These are phyloP conservation scores for Colletotrichum lentis DNA, from an alignment of 2,329 filamentous ascomycete species.

Conservation along the genomic window DNA sequence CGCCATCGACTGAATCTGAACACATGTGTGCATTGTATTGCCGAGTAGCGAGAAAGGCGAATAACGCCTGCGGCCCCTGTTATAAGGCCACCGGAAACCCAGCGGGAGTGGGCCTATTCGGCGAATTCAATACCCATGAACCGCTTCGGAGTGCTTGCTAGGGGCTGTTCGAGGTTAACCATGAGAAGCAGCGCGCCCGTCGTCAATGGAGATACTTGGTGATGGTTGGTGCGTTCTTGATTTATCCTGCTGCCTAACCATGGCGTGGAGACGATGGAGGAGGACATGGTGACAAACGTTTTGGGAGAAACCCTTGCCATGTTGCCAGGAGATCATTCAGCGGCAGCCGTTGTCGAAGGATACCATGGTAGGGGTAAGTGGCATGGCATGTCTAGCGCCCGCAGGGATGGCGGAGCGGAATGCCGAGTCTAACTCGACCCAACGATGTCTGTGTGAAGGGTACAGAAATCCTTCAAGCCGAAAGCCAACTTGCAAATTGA, in stretches of 20 bases:
- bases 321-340: conserved; percentile 23
- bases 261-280: conserved; percentile 19
- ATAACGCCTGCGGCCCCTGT: conserved; percentile 1
- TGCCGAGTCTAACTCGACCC: conserved; percentile 37
- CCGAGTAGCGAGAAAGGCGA: background rate
- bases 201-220: conserved; percentile 11
- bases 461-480: conserved; percentile 14
- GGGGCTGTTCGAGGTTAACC: background rate
- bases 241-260: conserved; percentile 36
- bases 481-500: background rate
- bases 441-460: conserved; percentile 12
- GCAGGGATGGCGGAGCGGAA: conserved; percentile 35
- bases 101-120: conserved; percentile 18
- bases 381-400: conserved; percentile 3
- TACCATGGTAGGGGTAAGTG: conserved; percentile 14
- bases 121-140: conserved; percentile 17
- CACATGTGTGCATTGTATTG: background rate
- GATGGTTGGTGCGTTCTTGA: conserved; percentile 8
- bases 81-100: conserved; percentile 6
- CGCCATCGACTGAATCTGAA: background rate
- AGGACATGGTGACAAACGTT: conserved; percentile 22
- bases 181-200: background rate
- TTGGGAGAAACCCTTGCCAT: conserved; percentile 26
- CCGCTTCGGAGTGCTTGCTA: background rate
- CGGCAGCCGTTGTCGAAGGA: conserved; percentile 25